Base-by-base conservation (phyloP, 805 yeast genomes). In the Candida qinlingensis region DNA sequence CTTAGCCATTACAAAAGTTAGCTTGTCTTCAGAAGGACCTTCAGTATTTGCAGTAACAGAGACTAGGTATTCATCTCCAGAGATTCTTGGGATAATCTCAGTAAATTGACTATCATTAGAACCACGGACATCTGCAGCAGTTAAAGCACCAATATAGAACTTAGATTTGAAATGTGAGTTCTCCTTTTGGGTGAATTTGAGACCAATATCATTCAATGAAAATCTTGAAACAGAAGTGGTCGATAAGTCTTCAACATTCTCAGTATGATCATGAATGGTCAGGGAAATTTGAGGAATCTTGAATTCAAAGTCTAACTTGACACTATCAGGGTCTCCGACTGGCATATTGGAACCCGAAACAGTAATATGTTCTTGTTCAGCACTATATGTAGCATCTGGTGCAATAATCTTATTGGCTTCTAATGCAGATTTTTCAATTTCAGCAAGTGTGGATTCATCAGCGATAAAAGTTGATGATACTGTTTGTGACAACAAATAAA, bases 21-120 rank as follows among this genome's bases (percentile, higher is more conserved):
- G 66, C 45, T 74, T 72, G n/a, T 66, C 63, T 0, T 57, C 54
- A 3, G 61, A 66, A 3, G 64, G 60, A 2, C 76, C 79, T 44
- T 67, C 73, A 0, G 82, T 71, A 0, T 67, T 56, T 0, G 77
- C 71, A 19, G 72, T 71, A 2, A 86, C 80, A 68, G 78, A 71
- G 52, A 94, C 83, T 61, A 94, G 98, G 56, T 85, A 72, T 26
- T 80, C 80, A 2, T 76, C 80, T 35, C 81, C 77, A 7, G 73
- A 67, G 3, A 78, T 74, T 28, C 79, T 77, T 1, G 98, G 97
- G 39, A 94, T 81, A 33, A 94, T 80, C 51, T 91, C 85, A 0
- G 85, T 76, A 67, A 88, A 92, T 56, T 79, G 80, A 68, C 86
- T 92, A 31, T 75, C 80, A 25, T 76, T 77, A 6, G 69, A 68